These are phyloP conservation scores for Fraxinus platypoda DNA, from an alignment of 305 asterid species.

Conservation along the genomic window DNA sequence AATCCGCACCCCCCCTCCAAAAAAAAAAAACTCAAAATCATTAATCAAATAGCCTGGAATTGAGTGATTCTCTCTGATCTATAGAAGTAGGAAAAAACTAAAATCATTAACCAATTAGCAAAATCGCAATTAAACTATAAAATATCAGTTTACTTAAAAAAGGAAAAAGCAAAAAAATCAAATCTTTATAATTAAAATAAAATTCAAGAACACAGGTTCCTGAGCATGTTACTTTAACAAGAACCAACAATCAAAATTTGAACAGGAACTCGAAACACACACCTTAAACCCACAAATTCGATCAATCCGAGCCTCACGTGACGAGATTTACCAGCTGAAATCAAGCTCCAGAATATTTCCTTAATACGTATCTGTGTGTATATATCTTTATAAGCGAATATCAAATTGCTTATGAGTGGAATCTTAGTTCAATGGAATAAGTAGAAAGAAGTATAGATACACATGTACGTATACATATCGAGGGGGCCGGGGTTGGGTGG, in stretches of 20 bases:
- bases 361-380: neutral
- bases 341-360: constrained; percentile 19
- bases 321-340: constrained; percentile 24
- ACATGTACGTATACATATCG: neutral
- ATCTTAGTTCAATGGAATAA: neutral
- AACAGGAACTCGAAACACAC: constrained; percentile 10
- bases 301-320: constrained; percentile 22
- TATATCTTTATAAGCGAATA: neutral
- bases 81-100: neutral
- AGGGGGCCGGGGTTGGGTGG: neutral
- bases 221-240: constrained; percentile 12
- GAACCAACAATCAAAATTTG: neutral
- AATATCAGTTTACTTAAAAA: neutral
- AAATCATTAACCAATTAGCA: constrained; percentile 15
- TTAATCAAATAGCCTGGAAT: constrained; percentile 5
- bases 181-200: constrained; percentile 1
- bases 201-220: constrained; percentile 18
- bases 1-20: too few relatives aligned
- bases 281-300: constrained; percentile 31
- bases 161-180: neutral
- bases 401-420: neutral
- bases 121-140: neutral
- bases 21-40: neutral
- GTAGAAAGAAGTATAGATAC: constrained; percentile 6
- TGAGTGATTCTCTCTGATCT: neutral